Evolutionary conservation across 495 filamentous ascomycete genomes (phyloP), one percentile per base, ranked within the genome.

Genomic region (Parmelia sp.): DNA sequence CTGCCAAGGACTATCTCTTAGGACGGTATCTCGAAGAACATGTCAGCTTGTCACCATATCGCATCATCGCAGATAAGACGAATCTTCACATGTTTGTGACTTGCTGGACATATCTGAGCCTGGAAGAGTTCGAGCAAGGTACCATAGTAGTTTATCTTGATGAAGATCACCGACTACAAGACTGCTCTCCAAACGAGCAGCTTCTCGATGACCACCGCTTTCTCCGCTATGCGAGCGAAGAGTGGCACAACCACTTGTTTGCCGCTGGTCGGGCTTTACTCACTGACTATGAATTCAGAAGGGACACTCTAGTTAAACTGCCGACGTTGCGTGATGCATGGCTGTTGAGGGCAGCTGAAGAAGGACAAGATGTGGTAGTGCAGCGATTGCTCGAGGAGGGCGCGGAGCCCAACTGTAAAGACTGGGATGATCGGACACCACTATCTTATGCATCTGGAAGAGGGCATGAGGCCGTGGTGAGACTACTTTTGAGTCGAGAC

Each of bases 1-100:
- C 71, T 29, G 71, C 71, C 15, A 71, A 69, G 39, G 71, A 72
- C 15, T 59, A 59, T 8, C 57, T 59, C n/a, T 42, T 59, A 23
- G 10, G 57, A 15, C 10, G 4, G 29, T 8, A 33, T 45, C 58
- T 60, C 14, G 37, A 60, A 60, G 19, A 1, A 11, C 44, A 60
- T 2, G 25, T 5, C 1, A 17, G 11, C 14, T 15, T 60, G 37
- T 60, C 58, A 14, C 58, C 44, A 12, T 60, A 60, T 33, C 58
- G 44, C 4, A 33, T 60, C 44, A 12, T 45, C 25, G 3, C n/a
- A 12, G 58, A 60, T 15, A 12, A 7, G 11, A 31, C 58, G 2
- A 60, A 60, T 33, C 58, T 60, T 33, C 58, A 31, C 3, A 42
- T 60, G 0, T 60, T 60, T 12, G 19, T 7, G 17, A 60, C 58